Conservation (phyloP, 2,329 filamentous ascomycete species). For the Talaromyces sp. region DNA sequence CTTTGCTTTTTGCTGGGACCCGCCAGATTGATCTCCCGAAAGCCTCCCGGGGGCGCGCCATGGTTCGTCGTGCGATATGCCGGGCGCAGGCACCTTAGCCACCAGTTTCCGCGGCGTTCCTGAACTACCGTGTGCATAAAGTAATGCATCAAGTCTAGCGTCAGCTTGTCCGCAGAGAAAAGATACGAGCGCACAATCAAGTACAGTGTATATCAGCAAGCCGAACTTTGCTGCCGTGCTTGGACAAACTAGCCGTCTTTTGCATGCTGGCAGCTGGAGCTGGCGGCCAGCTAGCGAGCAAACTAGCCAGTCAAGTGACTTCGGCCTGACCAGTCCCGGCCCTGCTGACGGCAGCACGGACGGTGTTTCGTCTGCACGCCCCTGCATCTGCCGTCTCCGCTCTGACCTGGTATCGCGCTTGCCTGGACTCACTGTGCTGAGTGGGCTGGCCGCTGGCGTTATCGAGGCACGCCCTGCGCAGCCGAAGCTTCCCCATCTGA, state of each 20-base stretch:
- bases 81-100: not conserved
- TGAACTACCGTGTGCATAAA: too few species aligned
- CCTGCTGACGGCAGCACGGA: not conserved
- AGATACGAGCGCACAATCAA: not conserved
- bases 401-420: not conserved
- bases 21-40: not conserved
- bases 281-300: not conserved
- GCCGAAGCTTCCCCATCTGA: not conserved
- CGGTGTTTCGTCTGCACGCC: not conserved
- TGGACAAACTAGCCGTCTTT: not conserved
- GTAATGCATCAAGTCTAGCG: too few species aligned
- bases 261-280: not conserved
- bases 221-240: not conserved
- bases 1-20: not conserved
- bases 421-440: too few species aligned
- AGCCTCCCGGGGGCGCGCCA: not conserved
- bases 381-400: constrained; percentile 1
- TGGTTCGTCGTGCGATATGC: not conserved
- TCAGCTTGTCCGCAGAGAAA: not conserved
- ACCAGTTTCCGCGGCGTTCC: too few species aligned
- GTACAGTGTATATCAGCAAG: too few species aligned
- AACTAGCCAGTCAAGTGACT: not conserved
- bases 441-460: not conserved
- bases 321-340: not conserved
- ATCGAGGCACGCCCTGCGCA: not conserved